Evolutionary conservation across 2,329 filamentous ascomycete species (phyloP), one percentile per base, ranked within the genome.

Genomic region (Fusarium nelsonii): DNA sequence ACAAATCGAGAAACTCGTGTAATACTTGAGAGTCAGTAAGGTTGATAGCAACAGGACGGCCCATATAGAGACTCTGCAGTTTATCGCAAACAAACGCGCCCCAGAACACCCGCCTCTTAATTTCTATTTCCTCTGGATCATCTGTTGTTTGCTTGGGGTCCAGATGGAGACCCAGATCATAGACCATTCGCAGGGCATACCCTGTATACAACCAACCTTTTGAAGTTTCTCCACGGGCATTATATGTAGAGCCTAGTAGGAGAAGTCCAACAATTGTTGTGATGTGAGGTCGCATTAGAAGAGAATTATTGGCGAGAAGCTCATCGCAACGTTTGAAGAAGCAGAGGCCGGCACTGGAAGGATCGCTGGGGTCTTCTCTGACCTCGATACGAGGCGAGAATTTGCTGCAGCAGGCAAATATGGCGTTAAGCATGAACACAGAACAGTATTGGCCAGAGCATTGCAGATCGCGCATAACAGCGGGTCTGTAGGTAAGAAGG

Each of bases 41-140:
- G 6, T 57, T 63, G 2, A 63, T 57, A 2, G 49, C 60, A 1
- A 63, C 60, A 8, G 60, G 58, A 8, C 60, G 46, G 8, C 60
- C 60, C 48, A 63, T 26, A 2, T 63, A 63, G 0, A 63, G 26
- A 16, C 60, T 63, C 3, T 63, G 60, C 0, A 63, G 30, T 1
- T 63, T 63, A 12, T 63, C 60, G 89, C 88, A 71, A 90, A 91
- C 61, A 8, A 63, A 63, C 0, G 49, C 26, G 0, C 60, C 60
- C 60, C 60, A 63, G 4, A 63, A 63, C 0, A 63, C 48, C 2
- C 60, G 20, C 9, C 60, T 12, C 2, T 52, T 32, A 12, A 63
- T 63, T 12, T 63, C 58, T 10, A 63, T 57, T 4, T 63, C 58
- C 12, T 63, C 60, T 0, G 48, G 26, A 4, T 43, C 23, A 12